Evolutionary conservation across 2,329 filamentous ascomycete species (phyloP), one percentile per base, ranked within the genome.

Genomic region (Ophiognomonia clavigignenti-juglandacearum): DNA sequence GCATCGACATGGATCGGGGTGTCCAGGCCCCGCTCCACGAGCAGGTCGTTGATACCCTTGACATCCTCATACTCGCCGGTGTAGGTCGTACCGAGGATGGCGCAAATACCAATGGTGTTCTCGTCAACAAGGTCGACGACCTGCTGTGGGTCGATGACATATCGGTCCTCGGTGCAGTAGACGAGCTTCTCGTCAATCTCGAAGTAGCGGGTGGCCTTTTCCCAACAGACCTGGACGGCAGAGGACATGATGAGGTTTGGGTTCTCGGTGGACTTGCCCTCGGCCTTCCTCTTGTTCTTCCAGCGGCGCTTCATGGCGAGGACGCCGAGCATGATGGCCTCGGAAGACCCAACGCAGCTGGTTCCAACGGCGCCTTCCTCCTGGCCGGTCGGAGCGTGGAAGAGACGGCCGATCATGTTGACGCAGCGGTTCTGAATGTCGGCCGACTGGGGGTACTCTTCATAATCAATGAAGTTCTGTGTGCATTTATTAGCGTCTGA

Each of bases 211-310:
- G 85, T 82, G 1, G 86, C 85, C 73, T 96, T 96, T 67, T 96
- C 90, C 91, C 91, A 96, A 75, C 90, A 96, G 34, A 96, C 92
- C 70, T 97, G 92, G 2, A 96, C 92, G 26, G 92, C 91, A 22
- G 88, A 89, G 59, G 88, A 93, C 92, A 97, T 96, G 73, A 97
- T 73, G 52, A 97, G 85, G 42, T 97, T 97, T 46, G 92, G 92
- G 37, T 78, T 78, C 53, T 90, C 87, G 51, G 66, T 79, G 45
- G 89, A 79, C 72, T 95, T 93, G 52, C 90, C 91, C 57, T 81
- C 87, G 4, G 86, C 89, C 64, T 85, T 80, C 58, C 89, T 84
- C 70, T 83, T 84, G 66, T 93, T 90, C 72, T 88, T 84, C 92
- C 92, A 97, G 59, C 85, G 82, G 72, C 85, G 89, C 80, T 96